These are phyloP conservation scores for Backusella liffmaniae DNA, from an alignment of 192 early-diverging fungal genomes.

Conservation along the genomic window DNA sequence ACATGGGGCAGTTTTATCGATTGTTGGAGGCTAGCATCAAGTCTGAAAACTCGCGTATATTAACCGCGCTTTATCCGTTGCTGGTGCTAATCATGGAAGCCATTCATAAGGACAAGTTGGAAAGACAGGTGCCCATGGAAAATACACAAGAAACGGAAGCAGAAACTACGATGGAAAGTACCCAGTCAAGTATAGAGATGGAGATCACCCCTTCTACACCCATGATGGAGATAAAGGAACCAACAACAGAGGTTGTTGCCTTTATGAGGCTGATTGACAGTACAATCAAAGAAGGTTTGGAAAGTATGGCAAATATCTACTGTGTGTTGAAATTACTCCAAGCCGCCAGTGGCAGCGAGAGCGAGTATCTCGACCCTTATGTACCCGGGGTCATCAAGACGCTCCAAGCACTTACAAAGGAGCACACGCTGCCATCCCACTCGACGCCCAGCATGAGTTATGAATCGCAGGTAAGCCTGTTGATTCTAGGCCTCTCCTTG, in stretches of 20 bases:
- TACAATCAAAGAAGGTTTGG: slow-evolving; percentile 65
- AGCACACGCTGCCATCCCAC: slow-evolving; percentile 61
- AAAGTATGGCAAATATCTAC: slow-evolving; percentile 61
- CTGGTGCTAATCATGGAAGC: slow-evolving; percentile 70
- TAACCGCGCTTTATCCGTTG: slow-evolving; percentile 69
- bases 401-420: slow-evolving; percentile 81
- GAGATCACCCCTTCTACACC: neutral
- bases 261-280: slow-evolving; percentile 62
- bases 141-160: neutral
- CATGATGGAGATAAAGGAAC: neutral
- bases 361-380: slow-evolving; percentile 67
- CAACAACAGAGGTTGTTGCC: slow-evolving; percentile 40
- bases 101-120: slow-evolving; percentile 35
- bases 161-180: neutral
- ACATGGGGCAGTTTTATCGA: slow-evolving; percentile 60
- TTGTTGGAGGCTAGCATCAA: slow-evolving; percentile 67
- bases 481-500: slow-evolving; percentile 52
- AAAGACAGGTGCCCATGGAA: neutral
- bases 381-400: slow-evolving; percentile 80
- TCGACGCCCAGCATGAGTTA: slow-evolving; percentile 29
- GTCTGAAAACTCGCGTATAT: slow-evolving; percentile 73
- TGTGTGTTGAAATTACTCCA: slow-evolving; percentile 67
- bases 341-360: slow-evolving; percentile 56
- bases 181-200: neutral
- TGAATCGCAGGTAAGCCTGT: slow-evolving; percentile 49